Percentiles rank a stretch among this genome's conserved stretches.
These are phyloP conservation scores for Ascosphaera acerosa DNA, from an alignment of 2,329 filamentous ascomycete species.

Conservation along the genomic window DNA sequence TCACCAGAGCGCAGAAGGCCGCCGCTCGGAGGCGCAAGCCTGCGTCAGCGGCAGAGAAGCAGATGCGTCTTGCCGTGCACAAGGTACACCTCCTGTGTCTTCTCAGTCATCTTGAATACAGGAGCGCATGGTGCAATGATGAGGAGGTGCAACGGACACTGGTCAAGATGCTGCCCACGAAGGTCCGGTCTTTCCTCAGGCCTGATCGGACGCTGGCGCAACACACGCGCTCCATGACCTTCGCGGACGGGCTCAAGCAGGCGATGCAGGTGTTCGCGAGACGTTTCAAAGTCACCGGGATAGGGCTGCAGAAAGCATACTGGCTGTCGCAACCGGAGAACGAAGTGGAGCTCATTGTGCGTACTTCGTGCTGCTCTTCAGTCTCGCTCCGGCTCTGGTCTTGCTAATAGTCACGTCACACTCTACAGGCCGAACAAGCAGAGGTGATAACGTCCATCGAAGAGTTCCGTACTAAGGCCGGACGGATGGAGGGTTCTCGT, in stretches of 20 bases:
- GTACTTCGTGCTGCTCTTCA: too few relatives aligned
- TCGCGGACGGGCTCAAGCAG: conserved; percentile 43
- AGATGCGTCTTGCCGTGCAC: conserved; percentile 47
- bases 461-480: conserved; percentile 50
- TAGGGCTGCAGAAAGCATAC: too few relatives aligned
- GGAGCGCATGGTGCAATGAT: conserved; percentile 83
- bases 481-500: conserved; percentile 48
- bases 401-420: conserved; percentile 2
- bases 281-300: conserved; percentile 5
- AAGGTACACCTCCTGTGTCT: conserved; percentile 68
- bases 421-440: conserved; percentile 11
- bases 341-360: too few relatives aligned
- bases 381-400: neutral
- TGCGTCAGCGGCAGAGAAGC: conserved; percentile 30
- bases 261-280: conserved; percentile 2
- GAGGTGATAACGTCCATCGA: conserved; percentile 42
- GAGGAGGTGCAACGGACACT: conserved; percentile 37
- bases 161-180: conserved; percentile 37
- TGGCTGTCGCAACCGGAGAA: too few relatives aligned
- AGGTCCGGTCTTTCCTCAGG: conserved; percentile 40
- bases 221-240: conserved; percentile 47
- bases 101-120: conserved; percentile 45
- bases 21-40: conserved; percentile 22
- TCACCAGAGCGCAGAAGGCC: conserved; percentile 7
- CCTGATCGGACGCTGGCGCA: conserved; percentile 43